Percentiles rank a stretch among this genome's conserved stretches.
Evolutionary conservation across 768 basidiomycete genomes (phyloP).

Genomic region (Suillus placidus): DNA sequence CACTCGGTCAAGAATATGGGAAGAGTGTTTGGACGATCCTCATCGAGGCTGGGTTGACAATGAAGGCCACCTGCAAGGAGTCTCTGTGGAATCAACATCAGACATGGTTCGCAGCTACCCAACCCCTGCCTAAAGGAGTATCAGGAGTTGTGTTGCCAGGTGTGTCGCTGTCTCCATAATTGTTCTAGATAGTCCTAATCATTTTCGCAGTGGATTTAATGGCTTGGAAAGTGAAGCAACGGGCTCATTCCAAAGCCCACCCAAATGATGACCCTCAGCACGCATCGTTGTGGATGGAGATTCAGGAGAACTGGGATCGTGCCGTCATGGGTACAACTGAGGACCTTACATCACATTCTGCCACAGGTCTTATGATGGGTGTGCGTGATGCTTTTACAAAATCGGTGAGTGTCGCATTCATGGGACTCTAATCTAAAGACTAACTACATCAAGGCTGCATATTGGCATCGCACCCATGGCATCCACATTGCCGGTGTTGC

Average conservation of each 20-base stretch:
- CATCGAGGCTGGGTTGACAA: slow-evolving; percentile 1
- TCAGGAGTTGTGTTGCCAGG: neutral
- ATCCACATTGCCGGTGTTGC: too few species aligned
- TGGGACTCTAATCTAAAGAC: too few species aligned
- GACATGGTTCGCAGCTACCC: neutral
- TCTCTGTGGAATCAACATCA: neutral
- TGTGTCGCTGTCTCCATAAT: neutral
- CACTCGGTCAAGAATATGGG: neutral
- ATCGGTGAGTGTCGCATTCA: too few species aligned
- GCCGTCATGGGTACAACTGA: neutral
- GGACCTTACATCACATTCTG: too few species aligned
- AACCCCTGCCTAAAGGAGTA: neutral
- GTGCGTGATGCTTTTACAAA: too few species aligned
- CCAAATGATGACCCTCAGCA: neutral
- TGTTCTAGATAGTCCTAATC: neutral
- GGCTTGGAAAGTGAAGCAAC: neutral
- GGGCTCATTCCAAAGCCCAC: neutral
- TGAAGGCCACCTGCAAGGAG: slow-evolving; percentile 1
- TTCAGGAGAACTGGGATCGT: neutral
- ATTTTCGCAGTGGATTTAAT: neutral
- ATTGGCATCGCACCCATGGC: too few species aligned
- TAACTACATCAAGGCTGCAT: too few species aligned
- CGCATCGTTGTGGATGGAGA: neutral
- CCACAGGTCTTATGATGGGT: too few species aligned
- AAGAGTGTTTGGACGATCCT: neutral